These are phyloP conservation scores for Colletotrichum australisinense DNA, from an alignment of 2,329 filamentous ascomycete genomes.

Conservation along the genomic window DNA sequence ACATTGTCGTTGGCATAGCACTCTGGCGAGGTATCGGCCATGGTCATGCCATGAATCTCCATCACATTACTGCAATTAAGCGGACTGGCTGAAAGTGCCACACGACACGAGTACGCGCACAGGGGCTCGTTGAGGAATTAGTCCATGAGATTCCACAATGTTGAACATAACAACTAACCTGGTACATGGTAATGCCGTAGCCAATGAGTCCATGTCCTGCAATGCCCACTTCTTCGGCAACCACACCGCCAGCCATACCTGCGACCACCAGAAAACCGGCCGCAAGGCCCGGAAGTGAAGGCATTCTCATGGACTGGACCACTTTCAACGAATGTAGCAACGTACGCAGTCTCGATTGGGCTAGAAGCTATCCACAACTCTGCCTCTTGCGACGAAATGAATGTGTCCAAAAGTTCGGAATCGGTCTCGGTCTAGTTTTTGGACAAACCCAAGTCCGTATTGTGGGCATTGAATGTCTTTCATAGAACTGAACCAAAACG, in stretches of 20 bases:
- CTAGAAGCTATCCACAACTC: too few relatives aligned
- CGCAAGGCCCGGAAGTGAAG: not conserved
- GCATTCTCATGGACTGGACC: not conserved
- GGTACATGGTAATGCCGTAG: slow-evolving; percentile 48
- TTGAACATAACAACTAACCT: slow-evolving; percentile 37
- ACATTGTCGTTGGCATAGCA: slow-evolving; percentile 44
- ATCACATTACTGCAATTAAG: slow-evolving; percentile 39
- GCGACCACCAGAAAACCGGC: not conserved
- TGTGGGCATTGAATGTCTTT: not conserved
- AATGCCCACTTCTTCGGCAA: not conserved
- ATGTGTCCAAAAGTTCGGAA: not conserved
- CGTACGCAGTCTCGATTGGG: too few relatives aligned
- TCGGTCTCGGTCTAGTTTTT: too few relatives aligned
- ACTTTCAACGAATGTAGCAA: too few relatives aligned
- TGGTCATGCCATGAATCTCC: not conserved
- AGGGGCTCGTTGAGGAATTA: slow-evolving; percentile 3
- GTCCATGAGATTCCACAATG: not conserved
- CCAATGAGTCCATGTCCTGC: slow-evolving; percentile 46
- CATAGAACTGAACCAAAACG: not conserved
- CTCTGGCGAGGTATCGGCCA: slow-evolving; percentile 36
- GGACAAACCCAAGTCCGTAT: too few relatives aligned
- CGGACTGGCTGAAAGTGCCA: slow-evolving; percentile 41
- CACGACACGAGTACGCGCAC: slow-evolving; percentile 49
- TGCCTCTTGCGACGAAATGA: too few relatives aligned
- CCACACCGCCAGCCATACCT: not conserved